Evolutionary conservation across 139 green algal genomes (phyloP).

Genomic region (Tetraselmis chui): DNA sequence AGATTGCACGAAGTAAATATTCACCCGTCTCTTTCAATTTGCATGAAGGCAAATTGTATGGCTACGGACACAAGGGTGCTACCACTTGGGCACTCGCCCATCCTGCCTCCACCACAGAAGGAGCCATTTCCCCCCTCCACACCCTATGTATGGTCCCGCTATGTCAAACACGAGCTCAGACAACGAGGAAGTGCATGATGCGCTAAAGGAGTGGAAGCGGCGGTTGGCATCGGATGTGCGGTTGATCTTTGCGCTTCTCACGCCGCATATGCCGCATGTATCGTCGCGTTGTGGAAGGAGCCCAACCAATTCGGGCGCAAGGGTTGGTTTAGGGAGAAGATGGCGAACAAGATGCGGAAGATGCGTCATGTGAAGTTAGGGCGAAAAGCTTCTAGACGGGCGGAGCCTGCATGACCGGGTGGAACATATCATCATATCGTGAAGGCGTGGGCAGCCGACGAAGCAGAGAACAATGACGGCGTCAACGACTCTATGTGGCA

Average conservation of each 20-base stretch:
- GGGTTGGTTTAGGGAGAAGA: neutral
- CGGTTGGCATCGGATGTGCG: neutral
- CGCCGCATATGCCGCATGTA: neutral
- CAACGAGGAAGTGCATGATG: too few relatives aligned
- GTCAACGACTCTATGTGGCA: neutral
- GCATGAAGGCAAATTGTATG: too few relatives aligned
- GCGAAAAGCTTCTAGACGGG: neutral
- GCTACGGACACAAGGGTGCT: too few relatives aligned
- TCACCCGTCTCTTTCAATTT: too few relatives aligned
- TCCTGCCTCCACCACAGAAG: too few relatives aligned
- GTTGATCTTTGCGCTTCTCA: neutral
- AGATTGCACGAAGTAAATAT: too few relatives aligned
- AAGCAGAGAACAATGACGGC: neutral
- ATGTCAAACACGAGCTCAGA: too few relatives aligned
- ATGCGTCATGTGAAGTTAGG: neutral
- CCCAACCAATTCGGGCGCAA: neutral
- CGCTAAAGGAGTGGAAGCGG: neutral
- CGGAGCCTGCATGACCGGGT: too few relatives aligned
- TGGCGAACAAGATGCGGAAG: neutral
- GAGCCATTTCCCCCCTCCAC: too few relatives aligned
- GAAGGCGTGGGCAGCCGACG: neutral
- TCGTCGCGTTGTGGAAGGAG: neutral
- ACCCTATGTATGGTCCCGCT: too few relatives aligned
- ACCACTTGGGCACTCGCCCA: too few relatives aligned
- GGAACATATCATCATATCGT: neutral